phyloP scores from a whole-genome alignment of 768 basidiomycete genomes.

The Leccinum sublutescens region DNA sequence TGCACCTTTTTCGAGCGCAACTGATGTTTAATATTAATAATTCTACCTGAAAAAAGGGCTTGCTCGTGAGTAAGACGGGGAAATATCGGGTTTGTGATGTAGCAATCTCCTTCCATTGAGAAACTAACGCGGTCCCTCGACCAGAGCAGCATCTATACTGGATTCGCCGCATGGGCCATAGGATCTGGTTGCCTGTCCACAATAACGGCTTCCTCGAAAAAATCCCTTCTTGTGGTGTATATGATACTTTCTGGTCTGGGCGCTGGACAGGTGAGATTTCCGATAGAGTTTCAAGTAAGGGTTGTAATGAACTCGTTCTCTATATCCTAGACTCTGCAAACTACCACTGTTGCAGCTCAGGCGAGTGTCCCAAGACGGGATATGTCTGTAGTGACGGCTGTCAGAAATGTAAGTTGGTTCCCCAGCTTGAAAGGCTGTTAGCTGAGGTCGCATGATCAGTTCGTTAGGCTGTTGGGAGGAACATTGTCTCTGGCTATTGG shows the following conservation, averaged over 20 bases:
- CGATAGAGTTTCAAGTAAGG: neutral
- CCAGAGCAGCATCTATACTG: conserved; percentile 43
- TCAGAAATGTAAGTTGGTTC: conserved; percentile 48
- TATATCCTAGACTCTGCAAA: conserved; percentile 47
- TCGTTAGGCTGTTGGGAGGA: conserved; percentile 68
- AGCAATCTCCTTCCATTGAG: neutral
- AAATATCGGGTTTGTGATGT: conserved; percentile 47
- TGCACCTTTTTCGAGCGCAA: conserved; percentile 16
- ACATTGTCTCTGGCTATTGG: conserved; percentile 64
- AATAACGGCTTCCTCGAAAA: conserved; percentile 45
- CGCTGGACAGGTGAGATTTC: conserved; percentile 50
- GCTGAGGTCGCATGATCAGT: conserved; percentile 37
- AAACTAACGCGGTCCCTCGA: neutral
- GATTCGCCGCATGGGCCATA: conserved; percentile 68
- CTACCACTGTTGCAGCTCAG: conserved; percentile 70
- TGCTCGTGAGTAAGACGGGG: conserved; percentile 62
- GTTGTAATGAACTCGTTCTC: neutral
- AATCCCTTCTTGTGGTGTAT: conserved; percentile 53
- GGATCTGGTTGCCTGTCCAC: conserved; percentile 72
- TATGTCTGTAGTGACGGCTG: conserved; percentile 75
- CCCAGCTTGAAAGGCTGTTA: neutral
- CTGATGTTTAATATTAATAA: neutral
- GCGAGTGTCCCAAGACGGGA: conserved; percentile 67
- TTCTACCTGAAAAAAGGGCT: conserved; percentile 41
- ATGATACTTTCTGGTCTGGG: conserved; percentile 62